These are phyloP conservation scores for Elsinoe batatas DNA, from an alignment of 2,329 filamentous ascomycete genomes.

Conservation along the genomic window DNA sequence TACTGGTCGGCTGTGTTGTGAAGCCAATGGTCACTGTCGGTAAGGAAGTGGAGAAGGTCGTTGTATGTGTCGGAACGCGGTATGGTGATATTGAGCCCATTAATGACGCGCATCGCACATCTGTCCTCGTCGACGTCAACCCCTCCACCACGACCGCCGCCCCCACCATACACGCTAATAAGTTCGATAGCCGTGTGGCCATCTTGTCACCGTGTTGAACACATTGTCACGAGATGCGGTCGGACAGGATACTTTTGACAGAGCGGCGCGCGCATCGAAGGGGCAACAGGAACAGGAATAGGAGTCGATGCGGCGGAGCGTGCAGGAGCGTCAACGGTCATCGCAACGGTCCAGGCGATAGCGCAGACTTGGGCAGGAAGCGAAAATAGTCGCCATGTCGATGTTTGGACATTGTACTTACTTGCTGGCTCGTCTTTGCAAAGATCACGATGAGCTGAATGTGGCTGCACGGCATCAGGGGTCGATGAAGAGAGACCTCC, in stretches of 20 bases:
- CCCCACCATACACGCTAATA: not conserved
- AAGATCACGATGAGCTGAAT: not conserved
- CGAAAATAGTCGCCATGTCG: not conserved
- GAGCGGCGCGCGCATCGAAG: not conserved
- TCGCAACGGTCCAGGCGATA: conserved; percentile 1
- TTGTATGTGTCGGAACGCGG: conserved; percentile 1
- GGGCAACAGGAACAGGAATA: not conserved
- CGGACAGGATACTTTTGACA: not conserved
- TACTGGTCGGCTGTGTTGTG: conserved; percentile 1
- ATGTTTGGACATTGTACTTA: not conserved
- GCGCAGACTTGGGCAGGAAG: not conserved
- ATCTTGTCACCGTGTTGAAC: not conserved
- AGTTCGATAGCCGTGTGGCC: not conserved
- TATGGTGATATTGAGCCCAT: conserved; percentile 6
- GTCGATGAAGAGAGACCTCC: not conserved
- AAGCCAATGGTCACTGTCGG: conserved; percentile 6
- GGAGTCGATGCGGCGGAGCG: not conserved
- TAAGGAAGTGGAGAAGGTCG: not conserved
- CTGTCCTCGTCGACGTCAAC: not conserved
- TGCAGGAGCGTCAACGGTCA: conserved; percentile 1
- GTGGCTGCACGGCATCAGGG: not conserved
- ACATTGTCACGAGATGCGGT: not conserved
- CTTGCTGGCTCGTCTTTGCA: not conserved
- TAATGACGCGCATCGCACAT: conserved; percentile 1
- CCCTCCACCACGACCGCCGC: not conserved